Evolutionary conservation across 441 rosid genomes (phyloP).

Genomic region (Erodium trifolium): DNA sequence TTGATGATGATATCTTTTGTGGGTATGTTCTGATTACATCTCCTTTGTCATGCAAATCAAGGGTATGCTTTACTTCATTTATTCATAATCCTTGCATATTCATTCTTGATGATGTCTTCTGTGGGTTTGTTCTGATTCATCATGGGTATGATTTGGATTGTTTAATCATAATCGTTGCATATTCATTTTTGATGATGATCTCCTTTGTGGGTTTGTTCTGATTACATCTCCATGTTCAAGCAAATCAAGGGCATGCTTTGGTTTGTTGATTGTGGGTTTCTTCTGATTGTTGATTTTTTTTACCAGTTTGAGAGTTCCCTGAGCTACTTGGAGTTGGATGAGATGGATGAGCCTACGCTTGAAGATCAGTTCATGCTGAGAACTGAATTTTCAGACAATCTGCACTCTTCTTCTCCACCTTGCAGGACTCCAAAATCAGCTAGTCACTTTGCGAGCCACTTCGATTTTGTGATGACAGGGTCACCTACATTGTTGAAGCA

Average conservation of each 20-base stretch:
- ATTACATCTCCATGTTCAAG: no score
- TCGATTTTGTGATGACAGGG: constrained; percentile 33
- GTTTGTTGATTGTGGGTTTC: no score
- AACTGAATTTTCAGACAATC: constrained; percentile 16
- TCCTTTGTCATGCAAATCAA: no score
- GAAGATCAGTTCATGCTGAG: constrained; percentile 20
- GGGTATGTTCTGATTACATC: background rate
- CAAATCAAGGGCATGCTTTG: no score
- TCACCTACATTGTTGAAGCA: constrained; percentile 27
- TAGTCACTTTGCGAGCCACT: constrained; percentile 7
- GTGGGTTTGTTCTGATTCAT: no score
- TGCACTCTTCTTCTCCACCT: constrained; percentile 25
- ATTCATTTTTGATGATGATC: no score
- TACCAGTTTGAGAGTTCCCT: constrained; percentile 28
- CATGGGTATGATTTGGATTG: no score
- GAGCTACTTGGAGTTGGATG: constrained; percentile 25
- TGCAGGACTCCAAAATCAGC: constrained; percentile 29
- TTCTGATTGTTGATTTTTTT: background rate
- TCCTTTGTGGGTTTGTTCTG: no score
- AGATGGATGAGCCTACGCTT: constrained; percentile 24
- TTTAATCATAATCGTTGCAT: no score
- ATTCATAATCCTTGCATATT: no score
- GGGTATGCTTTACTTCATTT: no score
- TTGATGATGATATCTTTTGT: background rate
- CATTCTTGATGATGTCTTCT: no score